Evolutionary conservation across 768 basidiomycete genomes (phyloP).

Genomic region (Pholiota molesta): DNA sequence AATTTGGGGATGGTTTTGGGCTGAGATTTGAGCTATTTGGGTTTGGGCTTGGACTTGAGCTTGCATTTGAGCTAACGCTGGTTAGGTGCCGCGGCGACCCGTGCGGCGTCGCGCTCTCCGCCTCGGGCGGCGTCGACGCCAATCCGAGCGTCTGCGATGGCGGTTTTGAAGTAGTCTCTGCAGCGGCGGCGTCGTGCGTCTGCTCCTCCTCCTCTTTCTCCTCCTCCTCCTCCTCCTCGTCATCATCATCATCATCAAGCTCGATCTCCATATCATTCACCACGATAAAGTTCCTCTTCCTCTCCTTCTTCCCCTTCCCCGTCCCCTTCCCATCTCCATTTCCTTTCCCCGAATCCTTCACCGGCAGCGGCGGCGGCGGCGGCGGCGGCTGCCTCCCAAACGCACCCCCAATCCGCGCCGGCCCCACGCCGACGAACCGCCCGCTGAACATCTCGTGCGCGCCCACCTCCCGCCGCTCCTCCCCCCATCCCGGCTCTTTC

Average conservation of each 20-base stretch:
- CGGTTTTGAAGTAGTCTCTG: not conserved
- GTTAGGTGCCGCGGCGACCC: not conserved
- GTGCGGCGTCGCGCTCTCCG: not conserved
- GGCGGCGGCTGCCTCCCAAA: slow-evolving; percentile 4
- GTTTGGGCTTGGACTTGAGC: too few relatives aligned
- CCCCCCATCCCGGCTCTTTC: too few relatives aligned
- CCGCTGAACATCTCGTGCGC: not conserved
- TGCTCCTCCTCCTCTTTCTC: not conserved
- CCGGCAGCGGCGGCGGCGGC: too few relatives aligned
- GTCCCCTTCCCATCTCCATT: not conserved
- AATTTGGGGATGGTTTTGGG: too few relatives aligned
- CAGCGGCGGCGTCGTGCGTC: not conserved
- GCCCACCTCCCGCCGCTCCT: not conserved
- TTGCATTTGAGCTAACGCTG: too few relatives aligned
- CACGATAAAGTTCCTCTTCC: slow-evolving; percentile 37
- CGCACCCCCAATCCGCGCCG: not conserved
- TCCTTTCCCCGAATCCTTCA: too few relatives aligned
- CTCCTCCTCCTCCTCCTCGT: not conserved
- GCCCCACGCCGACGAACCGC: not conserved
- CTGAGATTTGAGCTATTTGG: too few relatives aligned
- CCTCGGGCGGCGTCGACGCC: not conserved
- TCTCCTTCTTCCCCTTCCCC: slow-evolving; percentile 17
- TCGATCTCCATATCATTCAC: slow-evolving; percentile 45
- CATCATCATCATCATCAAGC: slow-evolving; percentile 24
- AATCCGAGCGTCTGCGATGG: not conserved